Evolutionary conservation across 805 yeast genomes (phyloP).

Genomic region (Metschnikowia sp.): DNA sequence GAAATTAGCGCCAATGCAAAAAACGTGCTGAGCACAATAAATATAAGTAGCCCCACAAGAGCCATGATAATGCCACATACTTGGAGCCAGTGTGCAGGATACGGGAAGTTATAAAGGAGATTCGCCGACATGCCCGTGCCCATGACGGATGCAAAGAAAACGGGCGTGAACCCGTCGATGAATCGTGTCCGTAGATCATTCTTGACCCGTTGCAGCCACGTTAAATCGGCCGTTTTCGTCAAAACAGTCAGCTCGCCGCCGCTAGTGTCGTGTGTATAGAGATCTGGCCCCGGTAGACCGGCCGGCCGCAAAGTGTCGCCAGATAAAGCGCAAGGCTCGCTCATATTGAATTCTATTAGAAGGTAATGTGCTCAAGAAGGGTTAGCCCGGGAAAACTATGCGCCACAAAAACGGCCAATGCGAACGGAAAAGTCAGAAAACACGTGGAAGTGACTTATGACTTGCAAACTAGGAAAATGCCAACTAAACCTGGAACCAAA

Average conservation of each 20-base stretch:
- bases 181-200: slow-evolving; percentile 12
- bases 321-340: neutral
- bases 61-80: slow-evolving; percentile 60
- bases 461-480: too few species aligned
- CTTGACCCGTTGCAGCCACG: slow-evolving; percentile 4
- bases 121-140: slow-evolving; percentile 75
- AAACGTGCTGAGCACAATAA: slow-evolving; percentile 40
- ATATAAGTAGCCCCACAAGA: slow-evolving; percentile 51
- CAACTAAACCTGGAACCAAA: too few species aligned
- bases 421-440: too few species aligned
- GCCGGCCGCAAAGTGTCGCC: slow-evolving; percentile 1
- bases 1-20: slow-evolving; percentile 38
- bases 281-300: neutral
- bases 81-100: slow-evolving; percentile 54
- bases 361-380: too few species aligned
- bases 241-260: slow-evolving; percentile 7
- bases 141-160: slow-evolving; percentile 75
- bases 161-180: slow-evolving; percentile 38
- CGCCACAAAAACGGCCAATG: too few species aligned
- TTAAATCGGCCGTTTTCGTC: neutral
- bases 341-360: neutral
- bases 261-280: slow-evolving; percentile 1
- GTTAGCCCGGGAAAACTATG: too few species aligned
- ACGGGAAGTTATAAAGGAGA: slow-evolving; percentile 64
- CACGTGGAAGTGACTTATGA: too few species aligned